These are phyloP conservation scores for Penicillium silybi DNA, from an alignment of 495 filamentous ascomycete species.

Conservation along the genomic window DNA sequence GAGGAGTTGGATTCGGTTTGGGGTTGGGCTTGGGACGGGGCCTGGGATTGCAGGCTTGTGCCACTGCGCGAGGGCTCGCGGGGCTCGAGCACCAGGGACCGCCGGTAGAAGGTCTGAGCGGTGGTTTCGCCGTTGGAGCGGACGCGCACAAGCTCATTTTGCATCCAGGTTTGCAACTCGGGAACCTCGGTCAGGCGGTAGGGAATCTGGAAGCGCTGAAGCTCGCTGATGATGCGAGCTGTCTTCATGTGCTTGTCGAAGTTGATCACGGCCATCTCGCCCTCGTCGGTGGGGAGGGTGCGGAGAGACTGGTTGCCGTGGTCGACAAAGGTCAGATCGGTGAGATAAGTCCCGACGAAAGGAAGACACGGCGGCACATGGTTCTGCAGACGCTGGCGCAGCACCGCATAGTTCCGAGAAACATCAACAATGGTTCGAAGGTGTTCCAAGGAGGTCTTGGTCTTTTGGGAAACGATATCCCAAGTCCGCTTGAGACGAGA, in stretches of 20 bases:
- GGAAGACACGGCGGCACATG: conserved; percentile 91
- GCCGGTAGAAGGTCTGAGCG: conserved; percentile 76
- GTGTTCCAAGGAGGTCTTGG: conserved; percentile 70
- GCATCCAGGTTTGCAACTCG: conserved; percentile 93
- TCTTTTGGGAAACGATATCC: conserved; percentile 84
- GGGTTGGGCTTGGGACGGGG: conserved; percentile 7
- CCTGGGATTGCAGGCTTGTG: conserved; percentile 11
- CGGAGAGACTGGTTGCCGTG: conserved; percentile 77
- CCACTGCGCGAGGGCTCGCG: conserved; percentile 47
- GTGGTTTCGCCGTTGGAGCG: conserved; percentile 74
- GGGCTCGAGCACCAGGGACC: conserved; percentile 84
- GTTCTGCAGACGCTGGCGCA: conserved; percentile 80
- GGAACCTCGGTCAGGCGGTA: conserved; percentile 81
- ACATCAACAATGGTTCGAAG: conserved; percentile 82
- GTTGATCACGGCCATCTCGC: conserved; percentile 80
- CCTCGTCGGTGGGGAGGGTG: conserved; percentile 46
- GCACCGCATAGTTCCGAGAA: conserved; percentile 85
- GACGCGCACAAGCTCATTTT: conserved; percentile 76
- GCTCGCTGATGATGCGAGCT: conserved; percentile 89
- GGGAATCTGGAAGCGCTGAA: conserved; percentile 96
- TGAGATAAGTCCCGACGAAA: conserved; percentile 95
- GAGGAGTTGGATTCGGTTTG: conserved; percentile 43
- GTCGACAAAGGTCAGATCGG: conserved; percentile 75
- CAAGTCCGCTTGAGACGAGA: conserved; percentile 88
- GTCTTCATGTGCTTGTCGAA: conserved; percentile 97